Percentiles rank a stretch among this genome's conserved stretches.
phyloP scores from a whole-genome alignment of 352 stramenopile species.

The Pythium aristosporum region DNA sequence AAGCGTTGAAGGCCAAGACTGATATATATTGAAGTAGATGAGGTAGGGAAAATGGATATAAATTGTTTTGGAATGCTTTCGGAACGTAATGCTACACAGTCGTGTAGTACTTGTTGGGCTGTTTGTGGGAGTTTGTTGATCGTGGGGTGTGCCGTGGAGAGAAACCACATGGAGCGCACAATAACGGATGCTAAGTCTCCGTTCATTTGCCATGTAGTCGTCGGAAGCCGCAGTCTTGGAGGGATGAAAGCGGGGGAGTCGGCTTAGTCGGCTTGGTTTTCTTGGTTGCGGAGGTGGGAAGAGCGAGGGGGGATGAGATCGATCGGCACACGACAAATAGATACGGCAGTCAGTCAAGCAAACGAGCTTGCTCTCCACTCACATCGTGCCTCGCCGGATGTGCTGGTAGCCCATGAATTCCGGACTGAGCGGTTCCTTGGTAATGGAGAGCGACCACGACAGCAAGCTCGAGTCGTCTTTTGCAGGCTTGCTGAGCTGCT shows the following conservation, averaged over 20 bases:
- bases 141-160: too few species aligned
- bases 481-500: slow-evolving; percentile 46
- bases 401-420: slow-evolving; percentile 67
- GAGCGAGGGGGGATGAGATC: background rate
- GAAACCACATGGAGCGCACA: too few species aligned
- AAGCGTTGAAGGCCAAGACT: background rate
- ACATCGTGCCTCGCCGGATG: slow-evolving; percentile 77
- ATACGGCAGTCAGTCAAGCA: background rate
- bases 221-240: too few species aligned
- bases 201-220: too few species aligned
- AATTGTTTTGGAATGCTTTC: too few species aligned
- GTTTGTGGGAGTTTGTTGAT: too few species aligned
- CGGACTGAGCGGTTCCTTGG: slow-evolving; percentile 41
- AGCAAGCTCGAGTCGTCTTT: slow-evolving; percentile 72
- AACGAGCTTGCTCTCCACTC: slow-evolving; percentile 16
- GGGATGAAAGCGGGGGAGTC: background rate
- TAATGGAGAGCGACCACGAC: slow-evolving; percentile 33
- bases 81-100: too few species aligned
- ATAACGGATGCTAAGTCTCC: too few species aligned
- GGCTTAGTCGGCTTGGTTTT: background rate
- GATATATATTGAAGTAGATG: too few species aligned
- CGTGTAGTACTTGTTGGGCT: too few species aligned
- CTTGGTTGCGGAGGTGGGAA: background rate
- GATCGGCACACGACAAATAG: slow-evolving; percentile 1
- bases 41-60: too few species aligned